phyloP scores from a whole-genome alignment of 208 protist genomes.

The Trypanosoma congolense region DNA sequence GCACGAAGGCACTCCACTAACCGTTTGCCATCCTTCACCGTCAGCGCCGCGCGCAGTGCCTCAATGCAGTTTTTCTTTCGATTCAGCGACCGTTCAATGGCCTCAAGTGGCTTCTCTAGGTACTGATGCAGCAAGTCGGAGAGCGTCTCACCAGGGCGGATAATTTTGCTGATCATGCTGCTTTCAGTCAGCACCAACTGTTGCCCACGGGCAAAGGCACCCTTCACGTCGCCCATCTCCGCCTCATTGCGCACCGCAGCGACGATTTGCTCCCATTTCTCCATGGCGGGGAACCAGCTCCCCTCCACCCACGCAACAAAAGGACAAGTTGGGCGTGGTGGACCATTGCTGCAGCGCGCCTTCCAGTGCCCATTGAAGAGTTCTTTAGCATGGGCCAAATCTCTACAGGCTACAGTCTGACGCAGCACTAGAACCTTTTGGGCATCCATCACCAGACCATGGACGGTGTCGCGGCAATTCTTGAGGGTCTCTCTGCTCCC shows the following conservation, averaged over 20 bases:
- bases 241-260: slow-evolving; percentile 27
- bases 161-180: slow-evolving; percentile 55
- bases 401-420: slow-evolving; percentile 26
- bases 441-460: slow-evolving; percentile 29
- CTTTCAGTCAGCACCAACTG: slow-evolving; percentile 34
- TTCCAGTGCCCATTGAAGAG: slow-evolving; percentile 22
- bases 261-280: slow-evolving; percentile 45
- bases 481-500: slow-evolving; percentile 29
- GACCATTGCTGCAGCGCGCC: neutral
- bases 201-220: slow-evolving; percentile 25
- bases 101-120: slow-evolving; percentile 39
- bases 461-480: slow-evolving; percentile 30
- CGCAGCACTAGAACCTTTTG: slow-evolving; percentile 48
- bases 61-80: slow-evolving; percentile 24
- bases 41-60: slow-evolving; percentile 29
- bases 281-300: slow-evolving; percentile 68
- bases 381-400: slow-evolving; percentile 32
- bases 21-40: slow-evolving; percentile 1
- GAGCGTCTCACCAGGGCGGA: slow-evolving; percentile 53
- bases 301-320: slow-evolving; percentile 64
- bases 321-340: slow-evolving; percentile 18
- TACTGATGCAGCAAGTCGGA: slow-evolving; percentile 34
- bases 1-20: slow-evolving; percentile 21
- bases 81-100: slow-evolving; percentile 27
- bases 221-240: slow-evolving; percentile 23